Evolutionary conservation across 2,329 filamentous ascomycete genomes (phyloP).

Genomic region (Tolypocladium cylindrosporum): DNA sequence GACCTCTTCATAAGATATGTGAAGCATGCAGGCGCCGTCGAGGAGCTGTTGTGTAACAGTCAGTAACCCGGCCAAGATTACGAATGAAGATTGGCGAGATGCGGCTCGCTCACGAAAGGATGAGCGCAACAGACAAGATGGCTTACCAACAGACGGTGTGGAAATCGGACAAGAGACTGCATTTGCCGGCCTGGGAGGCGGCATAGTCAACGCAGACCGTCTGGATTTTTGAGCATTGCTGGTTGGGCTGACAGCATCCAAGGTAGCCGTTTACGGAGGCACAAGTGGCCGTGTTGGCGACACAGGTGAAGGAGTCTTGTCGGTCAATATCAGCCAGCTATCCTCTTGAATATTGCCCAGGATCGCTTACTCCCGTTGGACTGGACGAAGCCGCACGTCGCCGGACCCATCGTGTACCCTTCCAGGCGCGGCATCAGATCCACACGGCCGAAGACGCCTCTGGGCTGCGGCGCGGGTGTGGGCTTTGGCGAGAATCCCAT

Average conservation of each 20-base stretch:
- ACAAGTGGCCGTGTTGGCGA: constrained; percentile 15
- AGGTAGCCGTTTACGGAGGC: constrained; percentile 13
- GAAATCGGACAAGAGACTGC: constrained; percentile 15
- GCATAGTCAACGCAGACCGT: constrained; percentile 21
- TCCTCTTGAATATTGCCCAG: background rate
- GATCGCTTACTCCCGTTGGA: constrained; percentile 17
- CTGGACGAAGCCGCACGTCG: constrained; percentile 21
- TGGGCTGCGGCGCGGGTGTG: constrained; percentile 15
- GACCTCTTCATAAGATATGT: constrained; percentile 17
- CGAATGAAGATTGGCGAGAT: background rate
- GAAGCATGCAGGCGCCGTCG: constrained; percentile 12
- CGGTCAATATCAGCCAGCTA: background rate
- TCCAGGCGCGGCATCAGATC: constrained; percentile 15
- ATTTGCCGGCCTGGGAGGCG: constrained; percentile 12
- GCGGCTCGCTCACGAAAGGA: background rate
- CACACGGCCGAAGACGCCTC: constrained; percentile 17
- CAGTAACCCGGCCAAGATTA: background rate
- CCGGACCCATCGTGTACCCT: constrained; percentile 15
- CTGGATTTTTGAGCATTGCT: constrained; percentile 18
- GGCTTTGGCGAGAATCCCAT: constrained; percentile 21
- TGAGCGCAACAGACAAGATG: background rate
- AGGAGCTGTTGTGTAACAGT: constrained; percentile 1
- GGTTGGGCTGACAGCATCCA: constrained; percentile 20
- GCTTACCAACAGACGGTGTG: constrained; percentile 27
- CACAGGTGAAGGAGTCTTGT: constrained; percentile 19